Evolutionary conservation across 2,329 filamentous ascomycete species (phyloP), one percentile per base, ranked within the genome.

Genomic region (Aspergillus pseudoviridinutans): DNA sequence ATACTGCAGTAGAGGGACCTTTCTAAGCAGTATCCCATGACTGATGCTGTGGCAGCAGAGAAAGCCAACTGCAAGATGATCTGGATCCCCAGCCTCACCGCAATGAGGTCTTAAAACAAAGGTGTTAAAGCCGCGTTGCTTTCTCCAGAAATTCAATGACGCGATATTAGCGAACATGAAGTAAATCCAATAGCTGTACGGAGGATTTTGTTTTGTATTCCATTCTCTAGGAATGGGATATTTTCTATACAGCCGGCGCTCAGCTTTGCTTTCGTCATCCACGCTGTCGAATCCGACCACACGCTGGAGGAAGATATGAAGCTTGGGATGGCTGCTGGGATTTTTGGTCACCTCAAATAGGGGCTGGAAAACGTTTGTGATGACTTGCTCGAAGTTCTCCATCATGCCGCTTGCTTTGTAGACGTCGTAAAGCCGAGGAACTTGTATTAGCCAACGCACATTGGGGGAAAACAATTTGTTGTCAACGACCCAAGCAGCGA

Each of bases 141-240:
- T 93, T 47, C 94, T 87, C 89, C 90, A 97, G 58, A 88, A 84
- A 71, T 99, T 99, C 66, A 99, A 82, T 9, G 92, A 96, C 0
- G 89, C 84, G 74, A 97, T 91, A 74, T 99, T 99, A 61, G 94
- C 87, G 69, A 94, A 97, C 54, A 97, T 82, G 70, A 96, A 96
- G 77, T 99, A 99, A 70, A 97, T 90, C 94, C 94, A 99, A 77
- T 99, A 99, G 72, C 90, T 97, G 78, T 99, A 99, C 0, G 94
- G 94, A 14, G 94, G 94, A 70, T 99, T 99, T 74, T 97, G 92
- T 67, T 90, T 92, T 0, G 91, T 92, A 62, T 87, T 84, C 94
- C 94, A 99, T 54, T 87, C 86, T 60, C 87, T 89, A 4, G 94
- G 93, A 24, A 94, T 87, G 0, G 94, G 94, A 65, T 96, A 99